Evolutionary conservation across 345 rosid genomes (phyloP), one percentile per base, ranked within the genome.

Genomic region (Nephelium lappaceum): DNA sequence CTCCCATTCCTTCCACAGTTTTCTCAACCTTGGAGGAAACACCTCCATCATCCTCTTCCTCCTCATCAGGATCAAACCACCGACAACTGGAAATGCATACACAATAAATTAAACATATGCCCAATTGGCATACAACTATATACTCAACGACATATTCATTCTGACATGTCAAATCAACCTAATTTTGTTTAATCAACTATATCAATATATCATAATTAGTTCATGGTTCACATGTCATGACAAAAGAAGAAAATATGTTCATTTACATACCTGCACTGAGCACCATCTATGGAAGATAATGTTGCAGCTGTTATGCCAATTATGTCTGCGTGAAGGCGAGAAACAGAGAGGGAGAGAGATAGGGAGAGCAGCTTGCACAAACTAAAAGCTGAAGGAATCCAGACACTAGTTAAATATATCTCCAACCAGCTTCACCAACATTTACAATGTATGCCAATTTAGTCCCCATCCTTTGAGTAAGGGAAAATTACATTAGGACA

Each of bases 1-100:
- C 25, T 74, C 77, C 69, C 69, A 74, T 24, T 45, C 12, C 25
- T 43, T 63, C 77, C 69, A 74, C 60, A 43, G 2, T 2, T 45
- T 16, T 19, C 77, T 63, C 7, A 62, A 18, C 18, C 0, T 25
- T 19, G 12, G 8, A 63, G 69, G 43, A 63, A 74, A 6, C 42
- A 74, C 16, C 58, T 74, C 42, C 69, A 74, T 61, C 16, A 64
- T 16, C 11, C 25, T 5, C 45, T 55, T 74, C 77, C 31, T 74
- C 77, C 0, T 45, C 69, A 16, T 63, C 60, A 74, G 19, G 9
- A 63, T 11, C 19, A 63, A 74, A 25, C 69, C 51, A 16, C 77
- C 49, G 43, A 62, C 77, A 74, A 62, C 69, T 74, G 70, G 49
- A 45, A 63, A 74, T 27, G 63, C 9, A n/a, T 9, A 16, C 63